These are phyloP conservation scores for Arabis alpina DNA, from an alignment of 345 rosid genomes.

Conservation along the genomic window DNA sequence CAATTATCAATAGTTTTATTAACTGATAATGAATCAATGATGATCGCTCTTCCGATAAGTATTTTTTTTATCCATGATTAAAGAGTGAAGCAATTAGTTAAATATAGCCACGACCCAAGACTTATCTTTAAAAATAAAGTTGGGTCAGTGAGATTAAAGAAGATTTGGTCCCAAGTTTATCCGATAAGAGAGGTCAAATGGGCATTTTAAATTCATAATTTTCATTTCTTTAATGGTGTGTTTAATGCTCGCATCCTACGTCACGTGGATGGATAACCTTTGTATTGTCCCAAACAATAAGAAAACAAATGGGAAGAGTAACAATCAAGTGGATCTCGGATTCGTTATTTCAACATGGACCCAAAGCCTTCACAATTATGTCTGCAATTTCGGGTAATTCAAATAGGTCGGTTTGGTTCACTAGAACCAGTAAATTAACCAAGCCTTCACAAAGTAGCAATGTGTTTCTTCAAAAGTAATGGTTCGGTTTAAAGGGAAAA, in stretches of 20 bases:
- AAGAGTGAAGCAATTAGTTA: constrained; percentile 7
- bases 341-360: too few species aligned
- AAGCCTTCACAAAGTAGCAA: too few species aligned
- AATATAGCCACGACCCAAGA: constrained; percentile 1
- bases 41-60: constrained; percentile 5
- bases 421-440: too few species aligned
- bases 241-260: constrained; percentile 10
- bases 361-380: too few species aligned
- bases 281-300: constrained; percentile 5
- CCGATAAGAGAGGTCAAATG: constrained; percentile 8
- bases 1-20: constrained; percentile 4
- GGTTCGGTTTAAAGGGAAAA: too few species aligned
- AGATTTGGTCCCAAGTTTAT: constrained; percentile 12
- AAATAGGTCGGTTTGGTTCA: too few species aligned
- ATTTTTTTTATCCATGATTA: constrained; percentile 10
- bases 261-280: constrained; percentile 34
- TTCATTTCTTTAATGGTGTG: constrained; percentile 18
- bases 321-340: too few species aligned
- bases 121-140: not conserved
- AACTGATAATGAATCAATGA: not conserved
- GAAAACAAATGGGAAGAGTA: constrained; percentile 10
- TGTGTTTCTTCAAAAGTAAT: too few species aligned
- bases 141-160: constrained; percentile 20
- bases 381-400: too few species aligned
- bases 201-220: not conserved